A percentile compares a stretch with the other conserved stretches of the same genome.
Evolutionary conservation across 257 asterid species (phyloP).

Genomic region (Solanum microdontum): DNA sequence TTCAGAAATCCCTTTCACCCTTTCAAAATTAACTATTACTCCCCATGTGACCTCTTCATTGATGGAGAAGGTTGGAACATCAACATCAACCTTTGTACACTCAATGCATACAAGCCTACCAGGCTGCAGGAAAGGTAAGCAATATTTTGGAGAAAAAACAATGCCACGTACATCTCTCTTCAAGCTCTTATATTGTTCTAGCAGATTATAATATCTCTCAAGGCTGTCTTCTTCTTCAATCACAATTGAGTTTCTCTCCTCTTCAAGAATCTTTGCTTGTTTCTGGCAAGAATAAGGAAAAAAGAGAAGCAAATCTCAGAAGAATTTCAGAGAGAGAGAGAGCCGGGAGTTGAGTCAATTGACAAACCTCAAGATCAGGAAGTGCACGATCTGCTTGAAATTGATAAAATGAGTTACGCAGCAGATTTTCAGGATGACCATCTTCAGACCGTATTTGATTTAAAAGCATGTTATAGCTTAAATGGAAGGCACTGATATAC

Average conservation of each 20-base stretch:
- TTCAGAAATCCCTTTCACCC: conserved; percentile 65
- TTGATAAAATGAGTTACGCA: conserved; percentile 88
- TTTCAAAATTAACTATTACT: conserved; percentile 74
- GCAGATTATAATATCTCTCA: conserved; percentile 72
- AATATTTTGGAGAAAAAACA: conserved; percentile 63
- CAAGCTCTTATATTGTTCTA: conserved; percentile 64
- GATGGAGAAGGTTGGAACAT: conserved; percentile 45
- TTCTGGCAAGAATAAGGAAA: conserved; percentile 29
- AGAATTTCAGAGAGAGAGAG: neutral
- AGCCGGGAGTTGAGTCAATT: neutral
- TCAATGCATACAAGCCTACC: conserved; percentile 75
- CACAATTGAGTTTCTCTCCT: conserved; percentile 73
- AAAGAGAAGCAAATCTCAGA: neutral
- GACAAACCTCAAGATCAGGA: conserved; percentile 85
- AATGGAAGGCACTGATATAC: conserved; percentile 81
- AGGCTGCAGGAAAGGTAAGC: conserved; percentile 92
- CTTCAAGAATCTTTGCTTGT: conserved; percentile 66
- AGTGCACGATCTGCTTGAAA: conserved; percentile 92
- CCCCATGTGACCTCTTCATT: conserved; percentile 86
- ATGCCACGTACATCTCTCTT: conserved; percentile 55
- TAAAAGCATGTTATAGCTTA: conserved; percentile 91
- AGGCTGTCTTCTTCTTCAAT: conserved; percentile 90
- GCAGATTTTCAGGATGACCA: conserved; percentile 87
- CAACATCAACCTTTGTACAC: conserved; percentile 44
- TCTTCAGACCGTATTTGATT: conserved; percentile 95